phyloP scores from a whole-genome alignment of 1,284 basidiomycete species.

The Ceratobasidium sp. region DNA sequence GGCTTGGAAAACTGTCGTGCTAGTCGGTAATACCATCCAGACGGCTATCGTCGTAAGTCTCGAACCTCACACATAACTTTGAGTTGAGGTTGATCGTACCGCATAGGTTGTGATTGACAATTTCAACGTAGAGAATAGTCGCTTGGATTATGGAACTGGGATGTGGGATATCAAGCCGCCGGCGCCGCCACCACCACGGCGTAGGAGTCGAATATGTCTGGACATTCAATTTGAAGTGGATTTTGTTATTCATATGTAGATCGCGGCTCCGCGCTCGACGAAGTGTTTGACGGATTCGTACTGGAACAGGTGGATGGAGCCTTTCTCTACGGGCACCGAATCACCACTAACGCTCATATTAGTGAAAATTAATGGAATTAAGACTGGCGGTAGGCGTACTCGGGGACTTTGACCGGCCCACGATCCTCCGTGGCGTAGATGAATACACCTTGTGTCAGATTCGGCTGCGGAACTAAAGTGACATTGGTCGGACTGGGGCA shows the following conservation, averaged over 20 bases:
- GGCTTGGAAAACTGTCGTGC: too few species aligned
- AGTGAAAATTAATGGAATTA: conserved; percentile 2
- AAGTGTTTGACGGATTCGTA: conserved; percentile 78
- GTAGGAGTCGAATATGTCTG: too few species aligned
- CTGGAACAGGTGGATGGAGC: conserved; percentile 76
- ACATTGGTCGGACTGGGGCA: not conserved
- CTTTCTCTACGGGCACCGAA: conserved; percentile 72
- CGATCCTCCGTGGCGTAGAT: conserved; percentile 79
- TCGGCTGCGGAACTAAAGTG: conserved; percentile 76
- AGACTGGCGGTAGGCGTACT: conserved; percentile 64
- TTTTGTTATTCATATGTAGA: conserved; percentile 67
- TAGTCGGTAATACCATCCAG: too few species aligned
- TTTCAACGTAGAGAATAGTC: too few species aligned
- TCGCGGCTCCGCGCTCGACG: conserved; percentile 73
- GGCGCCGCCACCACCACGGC: too few species aligned
- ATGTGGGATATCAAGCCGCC: too few species aligned
- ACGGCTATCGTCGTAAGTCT: too few species aligned
- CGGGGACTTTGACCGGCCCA: conserved; percentile 75
- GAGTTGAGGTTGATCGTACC: too few species aligned
- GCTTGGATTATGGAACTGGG: too few species aligned
- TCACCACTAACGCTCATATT: conserved; percentile 64
- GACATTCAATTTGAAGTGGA: too few species aligned
- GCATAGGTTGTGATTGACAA: too few species aligned
- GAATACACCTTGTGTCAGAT: conserved; percentile 80
- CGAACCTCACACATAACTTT: too few species aligned